These are phyloP conservation scores for Barbarea vulgaris DNA, from an alignment of 345 rosid species.

Conservation along the genomic window DNA sequence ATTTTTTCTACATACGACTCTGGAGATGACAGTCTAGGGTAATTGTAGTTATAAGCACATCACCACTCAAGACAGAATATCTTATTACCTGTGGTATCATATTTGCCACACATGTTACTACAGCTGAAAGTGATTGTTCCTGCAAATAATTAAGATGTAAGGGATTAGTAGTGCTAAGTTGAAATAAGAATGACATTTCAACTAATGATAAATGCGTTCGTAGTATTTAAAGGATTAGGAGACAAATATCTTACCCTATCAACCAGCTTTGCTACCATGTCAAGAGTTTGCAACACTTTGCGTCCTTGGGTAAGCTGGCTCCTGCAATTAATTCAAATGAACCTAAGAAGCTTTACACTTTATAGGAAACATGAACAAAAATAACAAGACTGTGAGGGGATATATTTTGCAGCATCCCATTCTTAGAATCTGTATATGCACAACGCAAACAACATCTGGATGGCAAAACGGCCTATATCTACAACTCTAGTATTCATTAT, in stretches of 20 bases:
- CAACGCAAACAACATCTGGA: neutral
- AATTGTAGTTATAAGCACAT: constrained; percentile 10
- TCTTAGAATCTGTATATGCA: neutral
- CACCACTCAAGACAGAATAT: constrained; percentile 7
- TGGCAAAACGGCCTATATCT: constrained; percentile 6
- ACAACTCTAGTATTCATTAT: constrained; percentile 17
- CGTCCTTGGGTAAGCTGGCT: constrained; percentile 88
- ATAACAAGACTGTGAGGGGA: neutral
- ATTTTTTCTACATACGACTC: constrained; percentile 3
- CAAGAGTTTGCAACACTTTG: constrained; percentile 75
- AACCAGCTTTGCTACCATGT: constrained; percentile 80
- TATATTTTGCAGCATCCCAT: neutral
- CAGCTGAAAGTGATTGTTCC: constrained; percentile 93
- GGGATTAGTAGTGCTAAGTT: neutral
- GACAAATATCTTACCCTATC: constrained; percentile 55
- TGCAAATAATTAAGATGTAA: constrained; percentile 38
- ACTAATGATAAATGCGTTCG: constrained; percentile 1
- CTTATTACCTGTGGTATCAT: constrained; percentile 81
- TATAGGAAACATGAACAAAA: neutral
- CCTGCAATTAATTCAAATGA: constrained; percentile 46
- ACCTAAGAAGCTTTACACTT: constrained; percentile 21
- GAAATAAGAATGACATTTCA: neutral
- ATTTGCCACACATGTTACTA: constrained; percentile 82
- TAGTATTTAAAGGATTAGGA: neutral
- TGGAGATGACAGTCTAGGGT: constrained; percentile 16